A percentile compares a stretch with the other conserved stretches of the same genome.
Evolutionary conservation across 345 rosid species (phyloP).

Genomic region (Gossypium australe): DNA sequence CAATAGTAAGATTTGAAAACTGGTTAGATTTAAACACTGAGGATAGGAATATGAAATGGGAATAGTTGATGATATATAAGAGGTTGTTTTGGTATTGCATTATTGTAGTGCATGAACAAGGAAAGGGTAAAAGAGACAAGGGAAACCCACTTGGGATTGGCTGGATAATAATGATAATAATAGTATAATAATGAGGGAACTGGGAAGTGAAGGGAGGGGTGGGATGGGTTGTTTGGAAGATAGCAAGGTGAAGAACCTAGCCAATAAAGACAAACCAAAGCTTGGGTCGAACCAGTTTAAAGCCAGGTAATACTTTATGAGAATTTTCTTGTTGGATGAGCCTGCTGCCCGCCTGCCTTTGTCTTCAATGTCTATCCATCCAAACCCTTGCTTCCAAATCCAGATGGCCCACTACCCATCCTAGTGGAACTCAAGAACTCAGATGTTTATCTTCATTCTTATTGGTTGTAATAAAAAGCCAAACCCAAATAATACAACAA

Average conservation of each 20-base stretch:
- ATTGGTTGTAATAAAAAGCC: constrained; percentile 9
- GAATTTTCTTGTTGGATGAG: constrained; percentile 28
- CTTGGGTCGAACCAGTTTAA: not conserved
- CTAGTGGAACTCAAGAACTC: constrained; percentile 18
- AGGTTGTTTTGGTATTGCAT: not conserved
- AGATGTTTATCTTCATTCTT: constrained; percentile 7
- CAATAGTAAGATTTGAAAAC: not conserved
- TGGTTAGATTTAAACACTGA: not conserved
- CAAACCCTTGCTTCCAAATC: not conserved
- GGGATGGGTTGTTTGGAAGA: not conserved
- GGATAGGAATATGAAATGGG: not conserved
- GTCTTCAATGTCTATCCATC: constrained; percentile 9
- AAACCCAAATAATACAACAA: constrained; percentile 4
- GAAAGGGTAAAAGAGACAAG: not conserved
- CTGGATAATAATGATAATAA: not conserved
- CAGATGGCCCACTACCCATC: constrained; percentile 21
- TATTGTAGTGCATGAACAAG: not conserved
- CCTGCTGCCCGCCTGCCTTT: not conserved
- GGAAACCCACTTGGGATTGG: not conserved
- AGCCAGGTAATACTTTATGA: not conserved
- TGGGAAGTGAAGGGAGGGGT: not conserved
- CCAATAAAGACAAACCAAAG: constrained; percentile 36
- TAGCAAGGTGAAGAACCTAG: constrained; percentile 25
- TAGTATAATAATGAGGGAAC: not conserved
- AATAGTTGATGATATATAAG: not conserved